These are phyloP conservation scores for Maudiozyma humilis DNA, from an alignment of 1,139 yeast genomes.

Conservation along the genomic window DNA sequence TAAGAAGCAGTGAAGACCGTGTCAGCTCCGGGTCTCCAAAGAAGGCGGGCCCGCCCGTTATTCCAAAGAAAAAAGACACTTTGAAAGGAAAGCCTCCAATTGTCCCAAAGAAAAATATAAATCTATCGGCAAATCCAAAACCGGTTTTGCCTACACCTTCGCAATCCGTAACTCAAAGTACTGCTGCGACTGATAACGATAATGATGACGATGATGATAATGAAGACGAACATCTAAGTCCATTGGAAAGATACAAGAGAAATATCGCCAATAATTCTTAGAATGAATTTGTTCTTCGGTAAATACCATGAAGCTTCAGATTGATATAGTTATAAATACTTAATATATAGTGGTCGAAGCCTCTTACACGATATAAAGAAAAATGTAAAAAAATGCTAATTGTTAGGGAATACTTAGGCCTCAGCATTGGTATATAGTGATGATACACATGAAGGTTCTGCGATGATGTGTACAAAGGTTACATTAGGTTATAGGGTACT, in stretches of 20 bases:
- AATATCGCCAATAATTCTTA: slow-evolving; percentile 2
- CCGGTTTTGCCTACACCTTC: neutral
- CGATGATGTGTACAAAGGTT: too few species aligned
- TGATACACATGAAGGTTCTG: too few species aligned
- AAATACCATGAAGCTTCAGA: neutral
- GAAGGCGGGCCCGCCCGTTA: slow-evolving; percentile 15
- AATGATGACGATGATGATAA: neutral
- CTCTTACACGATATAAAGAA: neutral
- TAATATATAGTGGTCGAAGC: too few species aligned
- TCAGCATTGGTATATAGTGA: too few species aligned
- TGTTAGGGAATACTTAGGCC: neutral
- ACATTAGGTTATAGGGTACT: neutral
- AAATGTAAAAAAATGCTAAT: neutral
- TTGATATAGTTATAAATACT: too few species aligned
- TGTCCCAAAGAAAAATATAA: slow-evolving; percentile 17
- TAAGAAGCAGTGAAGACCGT: slow-evolving; percentile 7
- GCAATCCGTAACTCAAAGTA: too few species aligned
- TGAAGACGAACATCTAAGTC: slow-evolving; percentile 4
- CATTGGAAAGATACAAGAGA: slow-evolving; percentile 8
- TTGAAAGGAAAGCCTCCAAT: slow-evolving; percentile 6
- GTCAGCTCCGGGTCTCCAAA: slow-evolving; percentile 1
- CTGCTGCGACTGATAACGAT: neutral
- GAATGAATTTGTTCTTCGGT: neutral
- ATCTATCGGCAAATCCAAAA: slow-evolving; percentile 4
- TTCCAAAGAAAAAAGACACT: slow-evolving; percentile 7